Evolutionary conservation across 2,329 filamentous ascomycete genomes (phyloP).

Genomic region (Lomentospora prolificans): DNA sequence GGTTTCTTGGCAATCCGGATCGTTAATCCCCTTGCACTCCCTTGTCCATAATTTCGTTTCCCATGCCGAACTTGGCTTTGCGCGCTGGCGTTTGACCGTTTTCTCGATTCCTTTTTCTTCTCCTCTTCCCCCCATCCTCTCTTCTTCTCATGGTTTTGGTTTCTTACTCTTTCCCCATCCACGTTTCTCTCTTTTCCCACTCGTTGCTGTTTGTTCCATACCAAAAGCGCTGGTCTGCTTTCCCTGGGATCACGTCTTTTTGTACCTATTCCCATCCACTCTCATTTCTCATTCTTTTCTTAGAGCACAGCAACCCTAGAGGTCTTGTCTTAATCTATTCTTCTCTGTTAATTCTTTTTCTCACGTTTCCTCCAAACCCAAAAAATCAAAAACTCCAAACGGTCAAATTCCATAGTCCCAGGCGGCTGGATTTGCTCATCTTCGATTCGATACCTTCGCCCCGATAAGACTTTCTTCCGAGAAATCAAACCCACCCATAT

Average conservation of each 20-base stretch:
- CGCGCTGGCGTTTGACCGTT: not conserved
- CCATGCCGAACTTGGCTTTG: not conserved
- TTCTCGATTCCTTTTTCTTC: conserved; percentile 3
- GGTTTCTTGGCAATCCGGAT: not conserved
- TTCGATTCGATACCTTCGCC: conserved; percentile 3
- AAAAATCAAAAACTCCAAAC: not conserved
- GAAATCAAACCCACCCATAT: conserved; percentile 14
- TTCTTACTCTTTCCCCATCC: conserved; percentile 11
- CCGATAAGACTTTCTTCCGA: conserved; percentile 1
- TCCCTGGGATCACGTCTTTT: conserved; percentile 21
- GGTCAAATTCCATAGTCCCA: conserved; percentile 2
- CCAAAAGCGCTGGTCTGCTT: conserved; percentile 44
- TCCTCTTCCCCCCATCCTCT: conserved; percentile 8
- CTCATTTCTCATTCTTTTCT: conserved; percentile 16
- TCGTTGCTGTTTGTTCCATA: conserved; percentile 20
- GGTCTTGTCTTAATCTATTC: conserved; percentile 2
- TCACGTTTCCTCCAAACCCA: conserved; percentile 13
- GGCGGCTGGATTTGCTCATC: conserved; percentile 7
- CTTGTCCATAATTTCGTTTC: conserved; percentile 1
- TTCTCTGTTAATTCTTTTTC: conserved; percentile 19
- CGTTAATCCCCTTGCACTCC: not conserved
- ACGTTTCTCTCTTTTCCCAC: conserved; percentile 17
- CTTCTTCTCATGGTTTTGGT: conserved; percentile 10
- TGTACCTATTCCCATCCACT: conserved; percentile 17
- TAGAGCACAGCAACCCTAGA: conserved; percentile 5